phyloP scores from a whole-genome alignment of 2,329 filamentous ascomycete genomes.

The Aspergillus tanneri region DNA sequence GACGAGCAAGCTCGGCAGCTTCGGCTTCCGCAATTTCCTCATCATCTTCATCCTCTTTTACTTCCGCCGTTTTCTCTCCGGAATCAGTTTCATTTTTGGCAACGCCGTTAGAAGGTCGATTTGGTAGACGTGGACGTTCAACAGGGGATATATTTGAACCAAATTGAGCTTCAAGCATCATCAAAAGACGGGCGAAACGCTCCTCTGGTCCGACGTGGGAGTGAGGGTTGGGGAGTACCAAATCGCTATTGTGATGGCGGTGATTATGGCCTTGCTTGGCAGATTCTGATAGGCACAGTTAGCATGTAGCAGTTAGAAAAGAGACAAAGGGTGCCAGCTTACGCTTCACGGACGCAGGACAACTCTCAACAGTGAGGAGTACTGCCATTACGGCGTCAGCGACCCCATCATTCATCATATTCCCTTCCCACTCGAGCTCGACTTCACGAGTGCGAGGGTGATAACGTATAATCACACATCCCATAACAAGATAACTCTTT shows the following conservation, averaged over 20 bases:
- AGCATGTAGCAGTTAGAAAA: conserved; percentile 14
- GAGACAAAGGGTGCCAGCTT: conserved; percentile 22
- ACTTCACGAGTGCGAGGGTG: conserved; percentile 70
- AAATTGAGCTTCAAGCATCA: conserved; percentile 97
- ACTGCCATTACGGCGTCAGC: conserved; percentile 97
- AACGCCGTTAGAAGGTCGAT: conserved; percentile 19
- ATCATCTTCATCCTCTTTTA: conserved; percentile 41
- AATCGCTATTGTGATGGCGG: conserved; percentile 46
- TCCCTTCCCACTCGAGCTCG: conserved; percentile 95
- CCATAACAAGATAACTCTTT: conserved; percentile 71
- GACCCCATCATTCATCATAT: conserved; percentile 95
- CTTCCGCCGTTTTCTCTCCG: conserved; percentile 24
- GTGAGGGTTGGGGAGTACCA: conserved; percentile 67
- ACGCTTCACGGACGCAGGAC: conserved; percentile 91
- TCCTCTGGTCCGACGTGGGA: conserved; percentile 69
- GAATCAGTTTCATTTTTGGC: conserved; percentile 18
- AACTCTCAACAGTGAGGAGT: conserved; percentile 86
- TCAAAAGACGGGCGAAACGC: conserved; percentile 78
- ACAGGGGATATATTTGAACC: conserved; percentile 83
- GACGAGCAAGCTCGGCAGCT: conserved; percentile 68
- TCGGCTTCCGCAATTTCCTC: conserved; percentile 55
- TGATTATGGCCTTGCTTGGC: conserved; percentile 57
- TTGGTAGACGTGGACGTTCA: conserved; percentile 55
- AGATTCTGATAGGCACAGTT: conserved; percentile 46
- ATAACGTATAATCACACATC: conserved; percentile 80